A percentile compares a stretch with the other conserved stretches of the same genome.
phyloP scores from a whole-genome alignment of 805 yeast genomes.

The Candida succiphila region DNA sequence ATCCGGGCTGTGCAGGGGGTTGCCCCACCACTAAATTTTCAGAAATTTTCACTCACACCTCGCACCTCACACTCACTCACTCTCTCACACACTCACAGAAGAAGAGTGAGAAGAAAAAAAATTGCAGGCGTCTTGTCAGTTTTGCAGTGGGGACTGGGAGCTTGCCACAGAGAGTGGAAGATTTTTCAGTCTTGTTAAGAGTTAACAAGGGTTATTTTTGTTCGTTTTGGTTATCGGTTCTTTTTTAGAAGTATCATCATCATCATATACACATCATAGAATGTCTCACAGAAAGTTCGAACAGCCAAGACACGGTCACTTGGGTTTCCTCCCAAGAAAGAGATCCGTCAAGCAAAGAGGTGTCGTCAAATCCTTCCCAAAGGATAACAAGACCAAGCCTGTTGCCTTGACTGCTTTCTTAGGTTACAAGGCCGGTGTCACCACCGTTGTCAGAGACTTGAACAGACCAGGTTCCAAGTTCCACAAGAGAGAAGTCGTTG shows the following conservation, averaged over 20 bases:
- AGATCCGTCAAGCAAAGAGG: slow-evolving; percentile 98
- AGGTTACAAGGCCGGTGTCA: slow-evolving; percentile 99
- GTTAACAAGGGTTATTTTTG: background rate
- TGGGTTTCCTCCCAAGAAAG: slow-evolving; percentile 99
- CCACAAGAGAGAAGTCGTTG: slow-evolving; percentile 99
- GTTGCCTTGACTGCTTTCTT: slow-evolving; percentile 98
- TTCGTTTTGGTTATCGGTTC: background rate
- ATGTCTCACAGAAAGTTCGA: slow-evolving; percentile 99
- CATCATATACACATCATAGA: slow-evolving; percentile 9
- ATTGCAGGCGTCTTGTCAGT: background rate
- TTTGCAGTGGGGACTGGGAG: background rate
- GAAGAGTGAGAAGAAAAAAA: background rate
- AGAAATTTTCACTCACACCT: too few relatives aligned
- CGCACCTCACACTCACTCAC: too few relatives aligned
- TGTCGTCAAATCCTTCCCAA: slow-evolving; percentile 98
- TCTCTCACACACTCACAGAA: too few relatives aligned
- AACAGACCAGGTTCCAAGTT: slow-evolving; percentile 99
- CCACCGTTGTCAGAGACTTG: slow-evolving; percentile 99
- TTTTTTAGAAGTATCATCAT: slow-evolving; percentile 2
- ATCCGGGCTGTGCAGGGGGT: too few relatives aligned
- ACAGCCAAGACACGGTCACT: slow-evolving; percentile 99
- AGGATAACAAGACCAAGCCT: slow-evolving; percentile 95
- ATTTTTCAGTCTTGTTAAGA: background rate
- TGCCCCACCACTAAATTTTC: too few relatives aligned
- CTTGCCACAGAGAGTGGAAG: background rate